These are phyloP conservation scores for Penicillium thymicola DNA, from an alignment of 2,329 filamentous ascomycete species.

Conservation along the genomic window DNA sequence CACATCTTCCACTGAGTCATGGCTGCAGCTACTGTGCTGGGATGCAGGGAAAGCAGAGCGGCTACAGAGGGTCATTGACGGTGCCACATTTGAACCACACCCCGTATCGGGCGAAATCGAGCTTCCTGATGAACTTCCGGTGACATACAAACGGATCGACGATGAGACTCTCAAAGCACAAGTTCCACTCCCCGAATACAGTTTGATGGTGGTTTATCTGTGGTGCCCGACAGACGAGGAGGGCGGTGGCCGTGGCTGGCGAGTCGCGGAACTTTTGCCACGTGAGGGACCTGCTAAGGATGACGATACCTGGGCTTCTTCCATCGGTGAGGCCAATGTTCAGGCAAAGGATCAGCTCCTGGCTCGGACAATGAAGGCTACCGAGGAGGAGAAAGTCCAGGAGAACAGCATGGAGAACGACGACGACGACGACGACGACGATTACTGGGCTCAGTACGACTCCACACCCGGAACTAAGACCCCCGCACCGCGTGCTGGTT, in stretches of 20 bases:
- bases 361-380: conserved; percentile 35
- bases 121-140: conserved; percentile 54
- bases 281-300: conserved; percentile 50
- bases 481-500: conserved; percentile 28
- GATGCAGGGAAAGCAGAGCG: conserved; percentile 51
- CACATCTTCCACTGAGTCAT: conserved; percentile 48
- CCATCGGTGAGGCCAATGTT: conserved; percentile 55
- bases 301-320: conserved; percentile 51
- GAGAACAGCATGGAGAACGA: conserved; percentile 42
- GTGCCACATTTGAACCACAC: conserved; percentile 59
- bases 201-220: conserved; percentile 55
- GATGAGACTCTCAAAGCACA: conserved; percentile 59
- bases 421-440: conserved; percentile 62
- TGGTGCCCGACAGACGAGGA: conserved; percentile 60
- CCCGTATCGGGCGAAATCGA: conserved; percentile 65
- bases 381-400: conserved; percentile 21
- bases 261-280: conserved; percentile 57
- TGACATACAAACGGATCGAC: conserved; percentile 58
- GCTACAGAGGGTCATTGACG: conserved; percentile 53
- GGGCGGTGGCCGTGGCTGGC: conserved; percentile 54
- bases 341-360: conserved; percentile 37
- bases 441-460: conserved; percentile 65
- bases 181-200: conserved; percentile 54
- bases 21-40: conserved; percentile 61
- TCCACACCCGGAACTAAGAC: conserved; percentile 48